phyloP scores from a whole-genome alignment of 2,329 filamentous ascomycete genomes.

The Talaromyces piceae region DNA sequence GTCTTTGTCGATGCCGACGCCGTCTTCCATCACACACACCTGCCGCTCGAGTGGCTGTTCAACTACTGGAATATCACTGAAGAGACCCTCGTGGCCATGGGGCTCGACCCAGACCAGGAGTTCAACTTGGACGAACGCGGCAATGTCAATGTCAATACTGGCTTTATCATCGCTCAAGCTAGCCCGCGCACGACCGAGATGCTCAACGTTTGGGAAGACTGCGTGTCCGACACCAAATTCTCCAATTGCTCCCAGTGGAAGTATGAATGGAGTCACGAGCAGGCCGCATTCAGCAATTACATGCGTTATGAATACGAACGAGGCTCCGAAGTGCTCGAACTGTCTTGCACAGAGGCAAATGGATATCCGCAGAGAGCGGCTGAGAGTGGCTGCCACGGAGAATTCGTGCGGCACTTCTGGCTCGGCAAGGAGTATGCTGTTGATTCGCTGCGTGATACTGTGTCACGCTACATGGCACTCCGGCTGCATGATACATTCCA shows the following conservation, averaged over 20 bases:
- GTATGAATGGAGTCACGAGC: conserved; percentile 11
- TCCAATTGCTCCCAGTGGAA: conserved; percentile 9
- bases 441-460: conserved; percentile 4
- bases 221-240: conserved; percentile 5
- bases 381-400: conserved; percentile 5
- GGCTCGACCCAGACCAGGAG: conserved; percentile 3
- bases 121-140: conserved; percentile 8
- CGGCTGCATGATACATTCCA: conserved; percentile 9
- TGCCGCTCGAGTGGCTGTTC: conserved; percentile 11
- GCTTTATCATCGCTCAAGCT: conserved; percentile 12
- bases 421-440: conserved; percentile 4
- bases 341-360: conserved; percentile 8
- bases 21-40: conserved; percentile 10
- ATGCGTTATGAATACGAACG: conserved; percentile 7
- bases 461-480: conserved; percentile 8
- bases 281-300: conserved; percentile 11
- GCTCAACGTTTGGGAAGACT: conserved; percentile 9
- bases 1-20: conserved; percentile 12
- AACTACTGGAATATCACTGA: conserved; percentile 9
- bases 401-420: conserved; percentile 11
- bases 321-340: conserved; percentile 3
- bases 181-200: conserved; percentile 8
- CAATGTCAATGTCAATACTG: conserved; percentile 10
- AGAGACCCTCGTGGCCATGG: conserved; percentile 9
- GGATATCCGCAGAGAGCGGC: conserved; percentile 3